phyloP scores from a whole-genome alignment of 495 filamentous ascomycete genomes.

The Sabuloglossum arenarium region DNA sequence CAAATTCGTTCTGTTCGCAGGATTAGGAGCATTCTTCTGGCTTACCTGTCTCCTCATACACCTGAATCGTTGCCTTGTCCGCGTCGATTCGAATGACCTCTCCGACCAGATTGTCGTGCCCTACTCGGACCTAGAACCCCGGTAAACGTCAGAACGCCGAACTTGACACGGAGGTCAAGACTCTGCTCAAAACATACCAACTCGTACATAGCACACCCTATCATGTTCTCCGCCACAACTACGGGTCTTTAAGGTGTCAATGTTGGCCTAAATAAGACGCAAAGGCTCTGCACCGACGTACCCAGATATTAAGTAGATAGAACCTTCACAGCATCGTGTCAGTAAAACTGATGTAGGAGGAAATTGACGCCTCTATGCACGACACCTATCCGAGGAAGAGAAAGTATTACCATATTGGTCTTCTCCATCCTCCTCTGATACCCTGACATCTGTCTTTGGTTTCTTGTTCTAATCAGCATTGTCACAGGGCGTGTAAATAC shows the following conservation, averaged over 20 bases:
- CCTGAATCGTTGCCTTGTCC: conserved; percentile 92
- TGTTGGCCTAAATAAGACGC: conserved; percentile 12
- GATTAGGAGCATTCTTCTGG: not conserved
- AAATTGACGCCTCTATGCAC: too few species aligned
- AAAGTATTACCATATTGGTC: conserved; percentile 29
- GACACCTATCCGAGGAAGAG: conserved; percentile 3
- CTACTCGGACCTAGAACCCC: conserved; percentile 50
- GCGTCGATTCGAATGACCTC: conserved; percentile 95
- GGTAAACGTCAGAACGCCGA: conserved; percentile 3
- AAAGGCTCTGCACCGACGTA: conserved; percentile 19
- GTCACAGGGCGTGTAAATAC: not conserved
- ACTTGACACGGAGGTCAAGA: not conserved
- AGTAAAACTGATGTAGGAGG: not conserved
- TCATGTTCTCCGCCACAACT: conserved; percentile 94
- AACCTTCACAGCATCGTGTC: conserved; percentile 22
- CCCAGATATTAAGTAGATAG: conserved; percentile 70
- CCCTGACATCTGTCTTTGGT: not conserved
- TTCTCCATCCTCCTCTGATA: conserved; percentile 21
- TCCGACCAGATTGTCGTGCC: conserved; percentile 72
- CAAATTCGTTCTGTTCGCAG: not conserved
- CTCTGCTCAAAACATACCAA: conserved; percentile 32
- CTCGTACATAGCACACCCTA: conserved; percentile 99
- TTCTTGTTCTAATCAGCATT: not conserved
- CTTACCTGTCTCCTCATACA: conserved; percentile 95
- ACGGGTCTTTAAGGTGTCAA: conserved; percentile 48